Base-by-base conservation (phyloP, 148 eudicot genomes). In the Salicornia ramosissima region DNA sequence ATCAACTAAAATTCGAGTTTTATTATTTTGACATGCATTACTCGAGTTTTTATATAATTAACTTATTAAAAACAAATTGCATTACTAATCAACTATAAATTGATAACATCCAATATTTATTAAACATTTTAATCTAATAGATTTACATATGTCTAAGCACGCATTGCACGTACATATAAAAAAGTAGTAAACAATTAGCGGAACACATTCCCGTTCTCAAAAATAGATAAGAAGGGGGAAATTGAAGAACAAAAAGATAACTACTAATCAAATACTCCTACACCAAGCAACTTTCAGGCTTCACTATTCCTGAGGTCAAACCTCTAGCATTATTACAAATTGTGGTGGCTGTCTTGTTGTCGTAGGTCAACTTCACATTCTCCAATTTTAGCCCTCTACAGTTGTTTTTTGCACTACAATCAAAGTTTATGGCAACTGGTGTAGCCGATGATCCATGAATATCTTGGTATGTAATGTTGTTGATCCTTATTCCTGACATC, bases 381-480 rank as follows among this genome's bases (percentile, higher is more conserved):
- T 69, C 72, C 51, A 69, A 25, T 42, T 15, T 69, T 55, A 69
- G 28, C 31, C 45, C 63, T 36, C 12, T 55, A 26, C 72, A 69
- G 40, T 42, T 63, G 3, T 55, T 46, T 34, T 61, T 52, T 18
- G 75, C 73, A 36, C 91, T 83, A 61, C 91, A 87, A 43, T 83
- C 84, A 25, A 87, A 80, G 5, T 79, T 81, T 51, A 87, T 77
- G 0, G 83, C 88, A 42, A 80, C 71, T 54, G 78, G 62, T 10
- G 84, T 79, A 5, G 82, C 84, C 0, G 89, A 87, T 52, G 89
- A 64, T 28, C 92, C 89, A 7, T 80, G 83, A 10, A 83, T 83
- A 33, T 81, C 80, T 53, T 80, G 57, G 61, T 85, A 88, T 31
- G 77, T 77, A 10, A 87, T 78, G 30, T 72, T 73, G 31, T 78